Evolutionary conservation across 1,284 basidiomycete genomes (phyloP).

Genomic region (Naganishia liquefaciens): DNA sequence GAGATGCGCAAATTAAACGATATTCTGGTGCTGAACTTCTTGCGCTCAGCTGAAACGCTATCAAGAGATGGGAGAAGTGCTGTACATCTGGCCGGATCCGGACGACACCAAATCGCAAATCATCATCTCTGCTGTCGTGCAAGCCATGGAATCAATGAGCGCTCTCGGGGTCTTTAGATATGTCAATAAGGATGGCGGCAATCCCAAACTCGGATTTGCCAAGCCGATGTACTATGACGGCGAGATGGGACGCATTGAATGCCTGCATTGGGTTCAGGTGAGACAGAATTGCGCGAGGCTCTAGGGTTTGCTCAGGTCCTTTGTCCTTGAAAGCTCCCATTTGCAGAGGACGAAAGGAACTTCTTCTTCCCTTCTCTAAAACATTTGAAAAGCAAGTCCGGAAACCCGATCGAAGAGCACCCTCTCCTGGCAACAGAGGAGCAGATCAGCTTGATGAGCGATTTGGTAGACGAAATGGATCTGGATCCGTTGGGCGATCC

Average conservation of each 20-base stretch:
- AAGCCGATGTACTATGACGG: constrained; percentile 56
- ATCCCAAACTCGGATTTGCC: constrained; percentile 82
- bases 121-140: constrained; percentile 78
- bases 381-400: constrained; percentile 71
- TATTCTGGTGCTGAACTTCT: neutral
- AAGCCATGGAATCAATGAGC: constrained; percentile 70
- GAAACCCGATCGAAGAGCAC: constrained; percentile 71
- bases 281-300: constrained; percentile 32
- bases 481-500: constrained; percentile 72
- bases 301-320: neutral
- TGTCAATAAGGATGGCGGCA: constrained; percentile 69
- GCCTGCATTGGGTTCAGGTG: constrained; percentile 78
- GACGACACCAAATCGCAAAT: constrained; percentile 71
- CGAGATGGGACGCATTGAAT: constrained; percentile 64
- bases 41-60: constrained; percentile 75
- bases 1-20: neutral
- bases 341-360: constrained; percentile 86
- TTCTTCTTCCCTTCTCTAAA: constrained; percentile 84
- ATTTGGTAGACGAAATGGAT: constrained; percentile 82
- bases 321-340: constrained; percentile 69
- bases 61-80: constrained; percentile 78
- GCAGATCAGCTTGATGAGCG: constrained; percentile 78
- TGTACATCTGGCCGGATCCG: constrained; percentile 80
- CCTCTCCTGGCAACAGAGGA: constrained; percentile 78
- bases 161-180: constrained; percentile 77